Evolutionary conservation across 2,329 filamentous ascomycete species (phyloP).

Genomic region (Penicillium glabrum): DNA sequence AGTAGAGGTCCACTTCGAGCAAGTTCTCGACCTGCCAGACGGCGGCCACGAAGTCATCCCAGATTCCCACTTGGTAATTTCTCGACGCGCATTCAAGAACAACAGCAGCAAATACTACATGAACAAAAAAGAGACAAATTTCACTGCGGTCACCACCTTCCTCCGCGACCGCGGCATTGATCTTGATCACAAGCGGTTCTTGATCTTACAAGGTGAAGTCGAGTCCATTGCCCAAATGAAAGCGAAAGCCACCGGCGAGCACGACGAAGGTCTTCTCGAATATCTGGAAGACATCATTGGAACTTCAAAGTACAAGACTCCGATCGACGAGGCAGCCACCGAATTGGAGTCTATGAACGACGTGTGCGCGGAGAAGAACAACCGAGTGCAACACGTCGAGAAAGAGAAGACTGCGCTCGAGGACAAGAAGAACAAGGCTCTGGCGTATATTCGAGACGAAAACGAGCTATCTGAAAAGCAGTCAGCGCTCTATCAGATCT

Average conservation of each 20-base stretch:
- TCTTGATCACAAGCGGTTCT: constrained; percentile 94
- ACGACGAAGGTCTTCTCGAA: constrained; percentile 92
- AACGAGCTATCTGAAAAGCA: constrained; percentile 90
- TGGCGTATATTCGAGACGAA: constrained; percentile 86
- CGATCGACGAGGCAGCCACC: constrained; percentile 88
- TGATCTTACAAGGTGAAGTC: constrained; percentile 96
- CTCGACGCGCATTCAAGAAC: constrained; percentile 92
- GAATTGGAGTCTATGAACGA: constrained; percentile 94
- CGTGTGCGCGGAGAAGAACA: constrained; percentile 90
- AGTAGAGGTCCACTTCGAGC: constrained; percentile 93
- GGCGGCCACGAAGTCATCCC: constrained; percentile 76
- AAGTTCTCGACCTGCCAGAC: constrained; percentile 83
- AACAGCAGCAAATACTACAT: constrained; percentile 99
- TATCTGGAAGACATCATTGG: constrained; percentile 99
- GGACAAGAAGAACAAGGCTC: constrained; percentile 93
- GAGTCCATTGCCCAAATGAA: constrained; percentile 99
- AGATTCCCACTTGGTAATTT: constrained; percentile 82
- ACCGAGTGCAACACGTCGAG: constrained; percentile 93
- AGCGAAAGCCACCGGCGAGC: constrained; percentile 88
- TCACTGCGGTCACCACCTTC: constrained; percentile 84
- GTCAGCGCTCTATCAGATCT: constrained; percentile 88
- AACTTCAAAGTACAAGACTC: constrained; percentile 96
- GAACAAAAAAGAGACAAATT: constrained; percentile 84
- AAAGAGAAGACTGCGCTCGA: constrained; percentile 92
- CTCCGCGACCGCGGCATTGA: constrained; percentile 88